phyloP scores from a whole-genome alignment of 306 rosid species.

The Geum urbanum region DNA sequence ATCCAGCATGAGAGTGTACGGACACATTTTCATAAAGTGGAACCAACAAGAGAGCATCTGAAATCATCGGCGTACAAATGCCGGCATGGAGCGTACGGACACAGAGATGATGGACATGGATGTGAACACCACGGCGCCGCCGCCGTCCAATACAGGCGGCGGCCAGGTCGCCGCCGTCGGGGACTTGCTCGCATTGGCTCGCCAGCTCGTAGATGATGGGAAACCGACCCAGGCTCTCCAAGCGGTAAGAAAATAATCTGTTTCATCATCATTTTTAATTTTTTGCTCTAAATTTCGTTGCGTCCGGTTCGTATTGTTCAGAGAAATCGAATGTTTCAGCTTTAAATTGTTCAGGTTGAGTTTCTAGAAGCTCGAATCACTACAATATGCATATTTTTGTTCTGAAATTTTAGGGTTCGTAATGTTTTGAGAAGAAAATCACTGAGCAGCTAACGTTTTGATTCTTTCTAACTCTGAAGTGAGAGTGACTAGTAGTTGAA shows the following conservation, averaged over 20 bases:
- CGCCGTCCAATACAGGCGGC: conserved; percentile 22
- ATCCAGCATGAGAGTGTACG: too few relatives aligned
- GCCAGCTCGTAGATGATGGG: conserved; percentile 73
- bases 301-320: not conserved
- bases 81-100: conserved; percentile 36
- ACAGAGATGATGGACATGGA: conserved; percentile 37
- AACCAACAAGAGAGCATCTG: not conserved
- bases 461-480: not conserved
- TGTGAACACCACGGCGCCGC: conserved; percentile 8
- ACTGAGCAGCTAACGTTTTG: too few relatives aligned
- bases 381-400: not conserved
- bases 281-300: not conserved
- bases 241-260: conserved; percentile 42
- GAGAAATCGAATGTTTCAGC: not conserved
- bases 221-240: conserved; percentile 90
- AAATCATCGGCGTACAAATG: conserved; percentile 2
- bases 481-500: not conserved
- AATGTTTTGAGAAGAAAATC: not conserved
- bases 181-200: conserved; percentile 76
- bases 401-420: conserved; percentile 15
- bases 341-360: not conserved
- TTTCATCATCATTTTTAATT: conserved; percentile 1
- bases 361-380: not conserved
- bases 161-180: conserved; percentile 32
- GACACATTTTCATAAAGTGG: not conserved